Evolutionary conservation across 768 basidiomycete species (phyloP), one percentile per base, ranked within the genome.

Genomic region (Leccinum uliginosum): DNA sequence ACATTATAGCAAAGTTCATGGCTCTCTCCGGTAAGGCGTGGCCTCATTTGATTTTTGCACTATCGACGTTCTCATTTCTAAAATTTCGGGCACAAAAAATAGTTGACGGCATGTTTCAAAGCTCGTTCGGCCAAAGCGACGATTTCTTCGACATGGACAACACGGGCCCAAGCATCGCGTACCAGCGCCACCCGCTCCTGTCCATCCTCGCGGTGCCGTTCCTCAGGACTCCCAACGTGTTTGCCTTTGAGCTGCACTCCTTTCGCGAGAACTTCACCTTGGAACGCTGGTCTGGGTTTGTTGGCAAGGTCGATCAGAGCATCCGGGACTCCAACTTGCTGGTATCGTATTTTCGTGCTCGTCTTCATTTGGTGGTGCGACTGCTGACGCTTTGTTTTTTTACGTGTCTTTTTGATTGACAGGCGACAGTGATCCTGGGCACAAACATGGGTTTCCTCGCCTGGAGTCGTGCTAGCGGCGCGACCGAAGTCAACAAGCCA

Each of bases 261-360:
- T 67, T 71, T 21, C 67, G 61, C 26, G 63, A 72, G 14, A 59
- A 32, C 47, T 71, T 71, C 46, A 62, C 62, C 14, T 63, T 64
- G 9, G 53, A n/a, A 3, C 62, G 69, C 9, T 73, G 69, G 71
- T 59, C 56, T 12, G 56, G 12, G 8, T 71, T 71, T 58, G 71
- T 71, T 19, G 35, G 53, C 21, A 71, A 71, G 40, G 70, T 71
- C 0, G 71, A 71, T 53, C 59, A 58, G 23, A 71, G 67, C 21
- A 67, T 71, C 21, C 69, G 70, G 9, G 70, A 71, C 29, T 71
- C 70, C 35, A 71, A 71, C 43, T 45, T 71, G 30, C 54, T 71
- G 60, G 70, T 69, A 59, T 51, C 9, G 51, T 50, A 14, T 21
- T 21, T 4, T 15, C 35, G 10, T n/a, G 40, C n/a, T 19, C 10